phyloP scores from a whole-genome alignment of 148 eudicot genomes.

The Talinum fruticosum region DNA sequence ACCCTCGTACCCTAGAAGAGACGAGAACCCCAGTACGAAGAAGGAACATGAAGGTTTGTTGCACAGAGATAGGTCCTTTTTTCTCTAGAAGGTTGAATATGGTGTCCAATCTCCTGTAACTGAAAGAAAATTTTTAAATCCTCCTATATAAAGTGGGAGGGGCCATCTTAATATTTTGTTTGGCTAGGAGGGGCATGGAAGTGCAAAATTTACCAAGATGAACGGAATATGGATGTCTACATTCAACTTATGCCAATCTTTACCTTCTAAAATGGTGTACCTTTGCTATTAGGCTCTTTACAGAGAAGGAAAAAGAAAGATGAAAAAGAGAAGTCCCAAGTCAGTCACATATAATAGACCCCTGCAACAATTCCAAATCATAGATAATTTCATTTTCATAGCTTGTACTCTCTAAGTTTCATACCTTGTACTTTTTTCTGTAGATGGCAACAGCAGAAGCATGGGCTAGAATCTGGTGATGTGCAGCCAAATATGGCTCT shows the following conservation, averaged over 20 bases:
- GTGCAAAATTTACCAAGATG: no score
- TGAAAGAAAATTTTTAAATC: neutral
- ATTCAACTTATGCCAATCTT: neutral
- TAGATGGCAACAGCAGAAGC: slow-evolving; percentile 67
- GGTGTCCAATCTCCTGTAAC: no score
- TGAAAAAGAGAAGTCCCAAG: neutral
- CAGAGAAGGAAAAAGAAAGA: neutral
- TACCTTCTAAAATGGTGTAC: neutral
- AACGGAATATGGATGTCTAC: no score
- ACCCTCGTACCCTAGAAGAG: no score
- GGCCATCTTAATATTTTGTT: no score
- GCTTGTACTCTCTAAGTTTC: slow-evolving; percentile 42
- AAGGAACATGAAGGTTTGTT: neutral
- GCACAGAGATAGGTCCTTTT: neutral
- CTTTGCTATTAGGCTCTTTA: neutral
- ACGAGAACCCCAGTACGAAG: no score
- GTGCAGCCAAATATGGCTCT: slow-evolving; percentile 65
- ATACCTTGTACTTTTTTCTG: slow-evolving; percentile 61
- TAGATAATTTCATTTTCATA: slow-evolving; percentile 19
- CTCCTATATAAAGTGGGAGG: neutral
- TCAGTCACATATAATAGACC: neutral
- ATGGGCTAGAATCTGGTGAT: slow-evolving; percentile 81
- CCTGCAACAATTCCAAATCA: neutral
- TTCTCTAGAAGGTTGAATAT: neutral
- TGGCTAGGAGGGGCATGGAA: no score